Evolutionary conservation across 208 protist species (phyloP).

Genomic region (Crithidia fasciculata): DNA sequence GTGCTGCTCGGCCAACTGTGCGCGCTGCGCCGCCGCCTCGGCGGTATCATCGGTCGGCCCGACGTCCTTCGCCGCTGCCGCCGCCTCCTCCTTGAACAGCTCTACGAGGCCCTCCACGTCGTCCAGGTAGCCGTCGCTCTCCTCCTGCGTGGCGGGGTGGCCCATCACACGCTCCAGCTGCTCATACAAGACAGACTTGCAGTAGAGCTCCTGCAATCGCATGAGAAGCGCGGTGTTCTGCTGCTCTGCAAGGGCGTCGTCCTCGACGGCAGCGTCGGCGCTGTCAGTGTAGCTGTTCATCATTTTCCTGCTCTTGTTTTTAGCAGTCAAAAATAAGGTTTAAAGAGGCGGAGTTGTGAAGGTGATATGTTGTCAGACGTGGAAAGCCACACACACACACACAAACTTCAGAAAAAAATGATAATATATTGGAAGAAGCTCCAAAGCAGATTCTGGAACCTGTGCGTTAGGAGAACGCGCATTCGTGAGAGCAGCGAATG

Average conservation of each 20-base stretch:
- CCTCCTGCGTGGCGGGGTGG: conserved; percentile 51
- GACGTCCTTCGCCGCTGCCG: conserved; percentile 16
- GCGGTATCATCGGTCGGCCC: conserved; percentile 6
- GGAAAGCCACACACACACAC: too few species aligned
- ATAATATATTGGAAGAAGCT: too few species aligned
- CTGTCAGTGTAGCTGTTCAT: background rate
- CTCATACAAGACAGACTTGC: conserved; percentile 79
- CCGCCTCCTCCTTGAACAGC: conserved; percentile 47
- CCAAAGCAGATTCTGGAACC: too few species aligned
- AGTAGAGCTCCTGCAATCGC: conserved; percentile 81
- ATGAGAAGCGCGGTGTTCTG: conserved; percentile 58
- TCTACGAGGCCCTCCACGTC: conserved; percentile 79
- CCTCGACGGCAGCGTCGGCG: background rate
- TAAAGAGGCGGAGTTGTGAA: too few species aligned
- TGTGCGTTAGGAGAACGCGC: too few species aligned
- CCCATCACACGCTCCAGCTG: conserved; percentile 81
- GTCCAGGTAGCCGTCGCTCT: conserved; percentile 79
- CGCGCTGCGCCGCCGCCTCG: conserved; percentile 12
- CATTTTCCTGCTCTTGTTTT: background rate
- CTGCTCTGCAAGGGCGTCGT: conserved; percentile 38
- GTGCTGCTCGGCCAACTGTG: conserved; percentile 27
- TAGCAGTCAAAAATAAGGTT: too few species aligned
- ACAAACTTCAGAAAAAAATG: too few species aligned
- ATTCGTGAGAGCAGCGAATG: too few species aligned
- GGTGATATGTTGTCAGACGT: too few species aligned